Evolutionary conservation across 768 basidiomycete species (phyloP).

Genomic region (Neoboletus subvelutipes): DNA sequence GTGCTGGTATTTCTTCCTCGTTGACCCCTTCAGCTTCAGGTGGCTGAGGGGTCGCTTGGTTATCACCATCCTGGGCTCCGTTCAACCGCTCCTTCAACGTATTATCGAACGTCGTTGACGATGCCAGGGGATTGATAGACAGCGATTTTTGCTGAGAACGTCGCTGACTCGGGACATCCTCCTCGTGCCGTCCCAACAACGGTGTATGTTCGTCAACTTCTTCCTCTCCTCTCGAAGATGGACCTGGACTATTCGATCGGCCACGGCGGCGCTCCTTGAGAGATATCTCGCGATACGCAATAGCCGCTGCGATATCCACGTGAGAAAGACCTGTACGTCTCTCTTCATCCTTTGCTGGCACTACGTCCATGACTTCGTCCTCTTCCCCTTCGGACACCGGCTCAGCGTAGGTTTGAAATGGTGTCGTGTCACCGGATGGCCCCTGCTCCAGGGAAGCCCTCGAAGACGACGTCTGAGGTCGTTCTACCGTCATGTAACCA

Average conservation of each 20-base stretch:
- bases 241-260: slow-evolving; percentile 6
- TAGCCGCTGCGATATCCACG: slow-evolving; percentile 77
- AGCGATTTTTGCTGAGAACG: slow-evolving; percentile 36
- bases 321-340: slow-evolving; percentile 74
- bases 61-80: slow-evolving; percentile 30
- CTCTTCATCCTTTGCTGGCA: slow-evolving; percentile 78
- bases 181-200: slow-evolving; percentile 33
- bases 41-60: slow-evolving; percentile 15
- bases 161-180: slow-evolving; percentile 15
- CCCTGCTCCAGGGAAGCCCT: slow-evolving; percentile 45
- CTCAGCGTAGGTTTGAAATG: slow-evolving; percentile 63
- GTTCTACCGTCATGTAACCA: slow-evolving; percentile 73
- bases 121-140: slow-evolving; percentile 85
- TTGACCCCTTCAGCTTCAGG: slow-evolving; percentile 37
- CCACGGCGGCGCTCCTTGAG: slow-evolving; percentile 48
- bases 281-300: slow-evolving; percentile 81
- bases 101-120: slow-evolving; percentile 81
- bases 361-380: slow-evolving; percentile 68
- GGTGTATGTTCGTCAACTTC: slow-evolving; percentile 38
- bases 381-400: slow-evolving; percentile 96
- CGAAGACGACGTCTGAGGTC: slow-evolving; percentile 55
- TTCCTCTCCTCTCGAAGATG: slow-evolving; percentile 23
- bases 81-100: slow-evolving; percentile 68
- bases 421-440: slow-evolving; percentile 45
- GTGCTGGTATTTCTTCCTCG: slow-evolving; percentile 36